These are phyloP conservation scores for Vicia faba DNA, from an alignment of 306 rosid species.

Conservation along the genomic window DNA sequence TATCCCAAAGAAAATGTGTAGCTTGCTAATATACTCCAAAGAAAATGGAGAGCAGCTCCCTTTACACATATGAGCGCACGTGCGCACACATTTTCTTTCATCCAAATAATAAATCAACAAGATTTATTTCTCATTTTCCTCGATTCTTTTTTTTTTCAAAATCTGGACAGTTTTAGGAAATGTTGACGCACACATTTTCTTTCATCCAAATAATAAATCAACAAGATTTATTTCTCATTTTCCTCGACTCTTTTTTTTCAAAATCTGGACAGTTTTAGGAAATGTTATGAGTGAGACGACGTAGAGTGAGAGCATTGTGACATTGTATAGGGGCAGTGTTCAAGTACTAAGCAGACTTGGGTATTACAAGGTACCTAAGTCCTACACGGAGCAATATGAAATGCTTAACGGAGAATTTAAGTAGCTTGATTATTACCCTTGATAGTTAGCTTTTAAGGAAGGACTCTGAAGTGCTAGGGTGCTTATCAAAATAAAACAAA, in stretches of 20 bases:
- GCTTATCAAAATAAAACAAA: conserved; percentile 2
- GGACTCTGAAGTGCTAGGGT: background rate
- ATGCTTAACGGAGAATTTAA: background rate
- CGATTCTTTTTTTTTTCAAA: background rate
- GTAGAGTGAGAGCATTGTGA: background rate
- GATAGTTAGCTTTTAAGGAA: background rate
- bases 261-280: background rate
- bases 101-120: background rate
- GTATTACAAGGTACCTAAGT: background rate
- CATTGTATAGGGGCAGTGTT: background rate
- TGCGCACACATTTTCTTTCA: background rate
- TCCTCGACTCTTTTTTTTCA: too few species aligned
- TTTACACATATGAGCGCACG: background rate
- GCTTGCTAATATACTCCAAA: background rate
- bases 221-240: background rate
- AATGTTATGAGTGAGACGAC: background rate
- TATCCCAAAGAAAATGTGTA: background rate
- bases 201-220: background rate
- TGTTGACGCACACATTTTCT: background rate
- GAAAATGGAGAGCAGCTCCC: background rate
- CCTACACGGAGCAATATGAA: background rate
- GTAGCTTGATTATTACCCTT: background rate
- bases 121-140: background rate
- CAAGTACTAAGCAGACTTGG: background rate
- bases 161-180: background rate